Conservation (phyloP, 192 early-diverging fungal genomes). For the Mortierella hygrophila region DNA sequence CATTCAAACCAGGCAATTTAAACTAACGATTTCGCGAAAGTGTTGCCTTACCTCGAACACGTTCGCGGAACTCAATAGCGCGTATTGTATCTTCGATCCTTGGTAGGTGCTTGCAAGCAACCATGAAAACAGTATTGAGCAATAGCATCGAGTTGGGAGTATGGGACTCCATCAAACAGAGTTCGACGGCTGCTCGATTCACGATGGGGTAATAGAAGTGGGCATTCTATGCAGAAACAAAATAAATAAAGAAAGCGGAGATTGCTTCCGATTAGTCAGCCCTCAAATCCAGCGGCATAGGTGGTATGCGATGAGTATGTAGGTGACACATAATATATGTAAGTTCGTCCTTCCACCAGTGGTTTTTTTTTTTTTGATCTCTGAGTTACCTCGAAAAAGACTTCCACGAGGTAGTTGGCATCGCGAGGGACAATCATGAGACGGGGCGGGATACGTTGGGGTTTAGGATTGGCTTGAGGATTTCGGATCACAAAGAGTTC, state of each 20-base stretch:
- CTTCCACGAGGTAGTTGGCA: slow-evolving; percentile 26
- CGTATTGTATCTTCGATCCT: slow-evolving; percentile 26
- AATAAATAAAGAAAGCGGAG: neutral
- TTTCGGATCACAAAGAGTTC: slow-evolving; percentile 20
- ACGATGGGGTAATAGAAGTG: slow-evolving; percentile 36
- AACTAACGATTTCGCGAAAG: neutral
- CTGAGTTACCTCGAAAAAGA: slow-evolving; percentile 32
- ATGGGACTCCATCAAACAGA: slow-evolving; percentile 35
- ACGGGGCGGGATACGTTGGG: slow-evolving; percentile 11
- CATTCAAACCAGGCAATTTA: too few species aligned
- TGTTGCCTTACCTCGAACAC: slow-evolving; percentile 15
- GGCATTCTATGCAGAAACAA: slow-evolving; percentile 6
- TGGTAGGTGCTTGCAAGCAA: slow-evolving; percentile 33
- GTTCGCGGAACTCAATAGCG: slow-evolving; percentile 37
- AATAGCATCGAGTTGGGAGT: slow-evolving; percentile 21
- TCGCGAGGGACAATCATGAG: slow-evolving; percentile 23
- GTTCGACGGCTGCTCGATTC: slow-evolving; percentile 23
- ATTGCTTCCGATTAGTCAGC: neutral
- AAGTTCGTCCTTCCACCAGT: neutral
- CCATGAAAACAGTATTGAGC: slow-evolving; percentile 41
- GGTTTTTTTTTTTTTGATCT: neutral
- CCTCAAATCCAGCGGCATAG: neutral
- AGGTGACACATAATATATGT: neutral
- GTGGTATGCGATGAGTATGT: neutral
- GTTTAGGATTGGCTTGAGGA: neutral